Base-by-base conservation (phyloP, 2,329 filamentous ascomycete species). In the Dactylellina haptotyla region DNA sequence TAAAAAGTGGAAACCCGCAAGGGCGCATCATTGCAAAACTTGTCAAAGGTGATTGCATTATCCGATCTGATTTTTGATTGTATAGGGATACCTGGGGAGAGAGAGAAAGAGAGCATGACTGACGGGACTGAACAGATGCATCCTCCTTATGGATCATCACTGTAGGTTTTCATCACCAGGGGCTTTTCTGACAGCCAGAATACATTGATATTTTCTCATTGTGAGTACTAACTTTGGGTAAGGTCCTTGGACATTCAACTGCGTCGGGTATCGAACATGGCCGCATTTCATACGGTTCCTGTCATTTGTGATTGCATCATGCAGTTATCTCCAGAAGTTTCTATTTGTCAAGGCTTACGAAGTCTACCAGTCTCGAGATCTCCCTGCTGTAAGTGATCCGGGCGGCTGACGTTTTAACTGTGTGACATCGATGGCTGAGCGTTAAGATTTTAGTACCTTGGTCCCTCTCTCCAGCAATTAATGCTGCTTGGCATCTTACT, bases 221-320 rank as follows among this genome's bases (percentile, higher is more conserved):
- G 6, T 39, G 20, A 4, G 20, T 39, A 37, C 2, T 53, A 2
- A 45, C 2, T 8, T 45, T 8, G n/a, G 23, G 26, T n/a, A 30
- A 74, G 70, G 70, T 79, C 90, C 91, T 1, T 95, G 91, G 91
- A 94, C 90, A 2, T 83, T 82, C 73, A 94, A 93, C 81, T 96
- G 92, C 82, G 90, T 95, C 59, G 93, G 90, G 10, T 86, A 93
- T 80, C 89, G 88, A 72, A 93, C 90, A 0, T 91, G 93, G 78
- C 91, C 92, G 5, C 89, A 94, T 82, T 95, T 95, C 81, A 76
- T 93, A 50, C 90, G 91, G 77, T 94, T 95, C 82, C 83, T 95
- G 45, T 79, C 87, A 75, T 93, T 88, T 79, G 84, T 90, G 25
- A 89, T 90, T 78, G 71, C 85, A 12, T 84, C 89, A 1, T 87